Base-by-base conservation (phyloP, 805 yeast species). In the Yamadazyma philogaea region DNA sequence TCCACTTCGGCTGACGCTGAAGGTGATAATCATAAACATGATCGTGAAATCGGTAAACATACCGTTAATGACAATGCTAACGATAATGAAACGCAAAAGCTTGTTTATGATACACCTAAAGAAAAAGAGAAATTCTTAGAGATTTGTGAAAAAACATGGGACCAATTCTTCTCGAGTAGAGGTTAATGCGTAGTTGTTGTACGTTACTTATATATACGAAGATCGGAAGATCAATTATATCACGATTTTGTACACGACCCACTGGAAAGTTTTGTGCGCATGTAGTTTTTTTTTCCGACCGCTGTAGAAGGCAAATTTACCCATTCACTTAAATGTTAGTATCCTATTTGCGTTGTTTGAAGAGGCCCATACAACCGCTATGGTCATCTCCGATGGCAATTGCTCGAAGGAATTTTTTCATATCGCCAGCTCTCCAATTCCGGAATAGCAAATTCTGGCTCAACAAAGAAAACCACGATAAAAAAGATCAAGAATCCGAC, bases 111-210 rank as follows among this genome's bases (percentile, higher is more conserved):
- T n/a, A 17, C 17, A 16, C 10, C 22, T 4, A 43, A 37, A 39
- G 67, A 64, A 37, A 66, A 65, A 58, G 61, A 61, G 34, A 68
- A 67, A 51, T 70, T 69, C 47, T 44, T 70, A 49, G 63, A 66
- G 48, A 61, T 70, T 26, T 70, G 75, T 49, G 72, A 64, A 45
- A 68, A 72, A 16, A 64, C 68, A 31, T 70, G 75, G 75, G 71
- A 69, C 43, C 62, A 64, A 49, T 67, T 63, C 49, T 53, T 62
- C 15, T 47, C 48, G 15, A 44, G 37, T 32, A 45, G 43, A 36
- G 35, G 43, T 28, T 34, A 40, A 34, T 16, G 18, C 14, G 14
- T 27, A 21, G 32, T 27, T 36, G 39, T 36, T 26, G 11, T 26
- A 26, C 26, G 27, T 21, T 26, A 14, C 18, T 15, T 6, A n/a